Conservation (phyloP, 352 stramenopile genomes). For the Achlya hypogyna region DNA sequence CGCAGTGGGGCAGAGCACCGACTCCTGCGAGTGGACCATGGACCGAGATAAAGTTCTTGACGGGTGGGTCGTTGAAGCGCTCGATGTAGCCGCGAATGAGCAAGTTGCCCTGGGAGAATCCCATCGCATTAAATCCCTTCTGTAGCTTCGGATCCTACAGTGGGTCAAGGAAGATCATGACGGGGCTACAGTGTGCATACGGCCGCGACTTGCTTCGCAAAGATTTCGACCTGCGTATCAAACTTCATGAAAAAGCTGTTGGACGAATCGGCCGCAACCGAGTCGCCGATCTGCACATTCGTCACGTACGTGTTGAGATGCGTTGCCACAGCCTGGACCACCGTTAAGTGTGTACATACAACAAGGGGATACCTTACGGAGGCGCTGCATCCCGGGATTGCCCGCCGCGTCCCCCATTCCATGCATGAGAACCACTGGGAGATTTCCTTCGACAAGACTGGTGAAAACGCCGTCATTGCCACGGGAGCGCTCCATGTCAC, state of each 20-base stretch:
- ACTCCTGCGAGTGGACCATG: constrained; percentile 88
- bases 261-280: constrained; percentile 73
- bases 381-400: constrained; percentile 82
- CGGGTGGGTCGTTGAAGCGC: constrained; percentile 87
- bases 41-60: constrained; percentile 87
- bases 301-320: constrained; percentile 77
- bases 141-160: constrained; percentile 64
- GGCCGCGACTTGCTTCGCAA: constrained; percentile 70
- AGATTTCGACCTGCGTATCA: constrained; percentile 84
- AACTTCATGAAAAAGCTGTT: constrained; percentile 93
- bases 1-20: constrained; percentile 82
- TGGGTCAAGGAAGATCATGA: background rate
- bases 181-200: constrained; percentile 23
- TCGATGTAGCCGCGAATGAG: constrained; percentile 92
- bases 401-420: constrained; percentile 92
- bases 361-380: constrained; percentile 46
- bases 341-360: background rate
- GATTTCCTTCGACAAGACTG: background rate
- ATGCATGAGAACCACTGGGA: constrained; percentile 83
- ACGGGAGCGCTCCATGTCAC: background rate
- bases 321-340: constrained; percentile 44
- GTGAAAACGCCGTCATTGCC: background rate
- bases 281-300: constrained; percentile 85
- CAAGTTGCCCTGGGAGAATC: constrained; percentile 92
- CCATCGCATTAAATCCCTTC: constrained; percentile 89